Percentiles rank a stretch among this genome's conserved stretches.
Conservation (phyloP, 768 basidiomycete species). For the Cystofilobasidium ferigula region DNA sequence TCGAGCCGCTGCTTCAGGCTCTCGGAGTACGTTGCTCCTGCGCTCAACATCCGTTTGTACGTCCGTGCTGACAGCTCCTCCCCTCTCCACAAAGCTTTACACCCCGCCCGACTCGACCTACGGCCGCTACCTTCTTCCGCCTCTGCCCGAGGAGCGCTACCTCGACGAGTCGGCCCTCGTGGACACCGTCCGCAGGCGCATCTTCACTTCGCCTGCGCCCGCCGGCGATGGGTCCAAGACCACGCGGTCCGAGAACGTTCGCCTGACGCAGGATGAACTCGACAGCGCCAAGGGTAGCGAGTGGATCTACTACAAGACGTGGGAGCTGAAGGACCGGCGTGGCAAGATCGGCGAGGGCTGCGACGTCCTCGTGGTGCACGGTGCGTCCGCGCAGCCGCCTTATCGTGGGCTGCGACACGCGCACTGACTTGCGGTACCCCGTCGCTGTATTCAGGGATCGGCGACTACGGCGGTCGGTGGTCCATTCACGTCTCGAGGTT, state of each 20-base stretch:
- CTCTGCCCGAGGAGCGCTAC: conserved; percentile 6
- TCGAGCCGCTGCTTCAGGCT: conserved; percentile 2
- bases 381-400: not conserved
- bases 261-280: conserved; percentile 6
- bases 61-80: not conserved
- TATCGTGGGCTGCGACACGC: no score
- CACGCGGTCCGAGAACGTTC: conserved; percentile 6
- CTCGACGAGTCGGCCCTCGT: not conserved
- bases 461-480: conserved; percentile 18
- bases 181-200: not conserved
- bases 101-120: conserved; percentile 19
- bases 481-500: conserved; percentile 4
- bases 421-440: no score
- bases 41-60: not conserved
- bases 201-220: conserved; percentile 8
- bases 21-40: conserved; percentile 1
- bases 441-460: not conserved
- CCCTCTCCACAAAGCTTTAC: conserved; percentile 8
- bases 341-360: conserved; percentile 9
- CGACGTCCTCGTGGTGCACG: conserved; percentile 9
- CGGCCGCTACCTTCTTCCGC: conserved; percentile 14
- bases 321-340: conserved; percentile 10
- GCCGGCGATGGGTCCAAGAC: no score
- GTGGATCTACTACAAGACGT: conserved; percentile 21
- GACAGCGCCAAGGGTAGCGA: conserved; percentile 1